Base-by-base conservation (phyloP, 2,329 filamentous ascomycete species). In the Polytolypa hystricis region DNA sequence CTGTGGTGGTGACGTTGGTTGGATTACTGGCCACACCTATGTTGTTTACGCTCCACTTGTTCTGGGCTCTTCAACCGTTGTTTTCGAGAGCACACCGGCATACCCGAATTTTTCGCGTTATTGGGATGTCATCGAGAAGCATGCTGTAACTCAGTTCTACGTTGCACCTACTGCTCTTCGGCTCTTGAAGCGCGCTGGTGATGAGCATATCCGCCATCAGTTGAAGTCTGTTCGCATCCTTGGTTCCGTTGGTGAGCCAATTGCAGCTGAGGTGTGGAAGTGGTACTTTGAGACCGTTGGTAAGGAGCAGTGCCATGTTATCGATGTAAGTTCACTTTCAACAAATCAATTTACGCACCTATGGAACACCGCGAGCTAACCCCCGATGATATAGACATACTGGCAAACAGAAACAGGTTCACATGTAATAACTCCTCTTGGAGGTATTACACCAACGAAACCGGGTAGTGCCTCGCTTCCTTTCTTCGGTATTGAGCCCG, bases 391-490 rank as follows among this genome's bases (percentile, higher is more conserved):
- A 2, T 56, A 94, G 85, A 98, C 91, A 37, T 98, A 98, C 74
- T 98, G 91, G 91, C 91, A 98, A 75, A 98, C 91, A 36, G 91
- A 98, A 70, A 98, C 91, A 2, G 91, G 91, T 39, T 96, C 84
- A 45, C 79, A 98, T 63, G 86, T 94, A 53, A 96, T 98, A 58
- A 84, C 86, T 4, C 91, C 91, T 12, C 71, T 98, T 41, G 87
- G 82, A 33, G 91, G 91, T 56, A 74, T 96, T 23, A 96, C 89
- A 1, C 86, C 91, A 16, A 96, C 91, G 16, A 98, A 98, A 69
- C 91, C 91, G 14, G 91, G 91, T 37, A 93, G 84, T 56, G 91
- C 91, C 6, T 95, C 91, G 8, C 73, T 96, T 25, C 91, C 91
- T 27, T 98, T 96, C 76, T 98, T 98, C 58, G 91, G 91, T 50